A percentile compares a stretch with the other conserved stretches of the same genome.
These are phyloP conservation scores for Solanum pimpinellifolium DNA, from an alignment of 257 asterid species.

Conservation along the genomic window DNA sequence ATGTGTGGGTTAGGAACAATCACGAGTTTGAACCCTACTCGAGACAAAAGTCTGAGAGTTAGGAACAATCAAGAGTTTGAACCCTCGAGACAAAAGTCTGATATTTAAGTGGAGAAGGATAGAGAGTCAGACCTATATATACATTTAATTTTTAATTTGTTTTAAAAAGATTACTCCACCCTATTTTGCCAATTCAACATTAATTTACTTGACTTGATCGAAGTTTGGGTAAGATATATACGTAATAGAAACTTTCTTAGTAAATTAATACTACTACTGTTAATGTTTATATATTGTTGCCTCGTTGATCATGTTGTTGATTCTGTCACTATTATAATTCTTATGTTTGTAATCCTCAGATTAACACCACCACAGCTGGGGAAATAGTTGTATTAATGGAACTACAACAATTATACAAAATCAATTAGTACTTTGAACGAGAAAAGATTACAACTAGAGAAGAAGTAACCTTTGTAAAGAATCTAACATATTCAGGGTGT, in stretches of 20 bases:
- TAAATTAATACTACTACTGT: not conserved
- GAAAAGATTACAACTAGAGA: not conserved
- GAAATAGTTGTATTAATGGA: not conserved
- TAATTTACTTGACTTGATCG: not conserved
- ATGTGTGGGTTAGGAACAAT: not conserved
- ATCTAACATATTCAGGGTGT: too few species aligned
- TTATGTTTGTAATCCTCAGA: not conserved
- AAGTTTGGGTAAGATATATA: not conserved
- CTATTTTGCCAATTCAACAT: not conserved
- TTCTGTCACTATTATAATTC: not conserved
- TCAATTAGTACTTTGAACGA: not conserved
- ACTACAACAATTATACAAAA: not conserved
- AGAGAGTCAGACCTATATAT: fast-evolving
- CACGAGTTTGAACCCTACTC: not conserved
- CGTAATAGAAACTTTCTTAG: not conserved
- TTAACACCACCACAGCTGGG: not conserved
- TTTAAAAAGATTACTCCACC: not conserved
- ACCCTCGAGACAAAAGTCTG: not conserved
- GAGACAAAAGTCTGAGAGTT: not conserved
- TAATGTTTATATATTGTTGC: not conserved
- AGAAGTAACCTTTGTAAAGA: not conserved
- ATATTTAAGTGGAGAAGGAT: not conserved
- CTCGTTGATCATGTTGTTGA: not conserved
- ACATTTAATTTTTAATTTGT: not conserved
- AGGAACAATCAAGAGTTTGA: not conserved